Evolutionary conservation across 1,284 basidiomycete genomes (phyloP).

Genomic region (Ceratobasidium sp.): DNA sequence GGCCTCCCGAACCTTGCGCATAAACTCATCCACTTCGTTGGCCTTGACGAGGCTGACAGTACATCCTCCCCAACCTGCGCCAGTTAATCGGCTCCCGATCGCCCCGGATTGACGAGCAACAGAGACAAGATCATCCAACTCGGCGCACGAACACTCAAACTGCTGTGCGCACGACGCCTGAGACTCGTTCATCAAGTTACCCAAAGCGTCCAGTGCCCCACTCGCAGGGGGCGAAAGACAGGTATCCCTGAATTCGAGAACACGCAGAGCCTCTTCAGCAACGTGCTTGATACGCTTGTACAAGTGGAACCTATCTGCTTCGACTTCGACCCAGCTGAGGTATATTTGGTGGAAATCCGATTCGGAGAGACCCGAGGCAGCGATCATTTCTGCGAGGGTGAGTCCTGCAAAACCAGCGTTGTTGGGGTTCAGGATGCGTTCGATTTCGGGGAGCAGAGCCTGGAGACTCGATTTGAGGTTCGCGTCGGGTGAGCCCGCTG

Average conservation of each 20-base stretch:
- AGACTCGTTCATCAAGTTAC: conserved; percentile 77
- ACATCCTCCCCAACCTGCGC: conserved; percentile 91
- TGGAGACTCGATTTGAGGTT: conserved; percentile 59
- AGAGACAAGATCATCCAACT: conserved; percentile 71
- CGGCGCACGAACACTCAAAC: conserved; percentile 81
- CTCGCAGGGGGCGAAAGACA: conserved; percentile 58
- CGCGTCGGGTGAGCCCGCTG: conserved; percentile 40
- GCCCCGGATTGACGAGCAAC: conserved; percentile 74
- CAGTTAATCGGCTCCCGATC: conserved; percentile 77
- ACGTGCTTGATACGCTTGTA: conserved; percentile 82
- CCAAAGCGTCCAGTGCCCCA: conserved; percentile 56
- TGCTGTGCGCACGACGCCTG: conserved; percentile 71
- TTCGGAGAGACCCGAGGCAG: conserved; percentile 64
- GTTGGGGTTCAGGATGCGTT: conserved; percentile 58
- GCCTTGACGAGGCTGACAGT: conserved; percentile 83
- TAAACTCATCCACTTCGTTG: conserved; percentile 71
- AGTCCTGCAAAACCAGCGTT: conserved; percentile 59
- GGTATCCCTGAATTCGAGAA: conserved; percentile 71
- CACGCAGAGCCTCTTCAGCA: conserved; percentile 77
- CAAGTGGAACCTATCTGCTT: conserved; percentile 78
- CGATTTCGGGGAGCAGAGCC: conserved; percentile 59
- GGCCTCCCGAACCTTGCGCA: conserved; percentile 62
- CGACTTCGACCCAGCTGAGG: conserved; percentile 79
- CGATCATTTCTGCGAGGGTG: conserved; percentile 75
- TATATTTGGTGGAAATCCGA: conserved; percentile 70